A percentile compares a stretch with the other conserved stretches of the same genome.
Conservation (phyloP, 23 red algal genomes). For the Cyanidioschyzon merolae region DNA sequence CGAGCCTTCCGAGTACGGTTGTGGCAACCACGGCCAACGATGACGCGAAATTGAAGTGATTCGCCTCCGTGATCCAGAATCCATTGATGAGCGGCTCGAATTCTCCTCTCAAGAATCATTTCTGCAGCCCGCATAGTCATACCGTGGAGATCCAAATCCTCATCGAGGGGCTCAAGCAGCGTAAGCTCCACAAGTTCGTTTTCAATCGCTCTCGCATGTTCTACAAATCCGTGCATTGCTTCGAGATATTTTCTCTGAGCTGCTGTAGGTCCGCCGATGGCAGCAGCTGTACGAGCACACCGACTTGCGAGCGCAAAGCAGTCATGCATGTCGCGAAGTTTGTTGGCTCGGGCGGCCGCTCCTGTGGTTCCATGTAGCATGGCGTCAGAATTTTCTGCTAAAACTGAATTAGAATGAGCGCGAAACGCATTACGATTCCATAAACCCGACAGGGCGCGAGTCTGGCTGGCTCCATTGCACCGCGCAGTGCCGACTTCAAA, state of each 20-base stretch:
- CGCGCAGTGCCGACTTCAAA: too few relatives aligned
- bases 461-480: too few relatives aligned
- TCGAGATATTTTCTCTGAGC: not conserved
- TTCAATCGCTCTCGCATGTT: not conserved
- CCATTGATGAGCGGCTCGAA: not conserved
- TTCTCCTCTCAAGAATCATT: not conserved
- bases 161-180: not conserved
- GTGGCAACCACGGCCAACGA: not conserved
- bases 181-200: not conserved
- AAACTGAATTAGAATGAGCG: not conserved
- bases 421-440: not conserved
- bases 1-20: not conserved
- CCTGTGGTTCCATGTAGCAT: not conserved
- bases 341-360: not conserved
- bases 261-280: not conserved
- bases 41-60: not conserved
- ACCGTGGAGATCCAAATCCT: slow-evolving; percentile 1
- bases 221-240: not conserved
- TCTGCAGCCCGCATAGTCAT: not conserved
- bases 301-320: not conserved
- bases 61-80: not conserved
- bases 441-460: not conserved
- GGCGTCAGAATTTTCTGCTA: not conserved
- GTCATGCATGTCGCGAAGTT: not conserved
- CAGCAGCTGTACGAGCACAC: not conserved